These are phyloP conservation scores for Shiraia sp. DNA, from an alignment of 2,329 filamentous ascomycete species.

Conservation along the genomic window DNA sequence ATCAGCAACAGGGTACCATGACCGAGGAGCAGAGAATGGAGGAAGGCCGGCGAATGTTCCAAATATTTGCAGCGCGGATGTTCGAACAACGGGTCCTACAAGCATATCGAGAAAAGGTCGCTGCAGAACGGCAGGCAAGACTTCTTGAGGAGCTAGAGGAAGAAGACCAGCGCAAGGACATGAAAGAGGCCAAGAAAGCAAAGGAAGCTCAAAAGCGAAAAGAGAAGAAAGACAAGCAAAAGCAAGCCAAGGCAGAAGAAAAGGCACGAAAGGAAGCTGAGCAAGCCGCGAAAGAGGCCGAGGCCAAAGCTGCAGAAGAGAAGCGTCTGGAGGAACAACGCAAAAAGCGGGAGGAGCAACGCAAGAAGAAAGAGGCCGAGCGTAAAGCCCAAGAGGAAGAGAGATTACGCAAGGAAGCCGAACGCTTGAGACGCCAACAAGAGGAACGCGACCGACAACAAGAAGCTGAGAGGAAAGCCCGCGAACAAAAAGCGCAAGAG, in stretches of 20 bases:
- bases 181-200: constrained; percentile 89
- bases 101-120: constrained; percentile 97
- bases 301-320: constrained; percentile 73
- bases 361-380: constrained; percentile 87
- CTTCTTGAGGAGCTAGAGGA: constrained; percentile 90
- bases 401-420: constrained; percentile 78
- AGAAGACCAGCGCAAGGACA: constrained; percentile 73
- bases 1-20: constrained; percentile 76
- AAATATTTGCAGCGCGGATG: constrained; percentile 98
- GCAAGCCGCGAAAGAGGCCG: constrained; percentile 83
- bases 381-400: constrained; percentile 91
- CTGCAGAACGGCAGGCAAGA: constrained; percentile 86
- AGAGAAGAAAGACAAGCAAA: constrained; percentile 88
- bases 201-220: constrained; percentile 95
- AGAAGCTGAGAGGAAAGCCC: constrained; percentile 81
- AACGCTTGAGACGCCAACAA: constrained; percentile 75
- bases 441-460: constrained; percentile 86
- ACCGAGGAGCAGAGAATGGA: constrained; percentile 99
- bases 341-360: constrained; percentile 83
- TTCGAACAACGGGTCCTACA: constrained; percentile 96
- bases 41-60: constrained; percentile 97
- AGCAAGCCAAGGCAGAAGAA: constrained; percentile 86
- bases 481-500: constrained; percentile 77
- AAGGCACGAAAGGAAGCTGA: constrained; percentile 86
- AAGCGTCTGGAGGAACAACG: constrained; percentile 80